These are phyloP conservation scores for Zymoseptoria tritici DNA, from an alignment of 2,329 filamentous ascomycete species.

Conservation along the genomic window DNA sequence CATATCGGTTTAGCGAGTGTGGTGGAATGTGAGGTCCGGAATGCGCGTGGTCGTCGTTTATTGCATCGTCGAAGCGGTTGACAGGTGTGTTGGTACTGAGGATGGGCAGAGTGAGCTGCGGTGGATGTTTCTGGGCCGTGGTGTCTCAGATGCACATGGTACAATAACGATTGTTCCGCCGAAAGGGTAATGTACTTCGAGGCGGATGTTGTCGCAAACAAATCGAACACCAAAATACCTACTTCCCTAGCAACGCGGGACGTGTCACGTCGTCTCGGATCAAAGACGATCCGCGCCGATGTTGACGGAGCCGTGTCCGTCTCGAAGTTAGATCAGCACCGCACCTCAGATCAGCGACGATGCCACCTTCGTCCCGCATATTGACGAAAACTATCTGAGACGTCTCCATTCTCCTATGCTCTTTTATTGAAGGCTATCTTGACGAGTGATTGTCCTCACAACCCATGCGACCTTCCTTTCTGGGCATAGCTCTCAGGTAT, in stretches of 20 bases:
- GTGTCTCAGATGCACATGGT: not conserved
- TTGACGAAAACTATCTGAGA: not conserved
- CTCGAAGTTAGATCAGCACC: not conserved
- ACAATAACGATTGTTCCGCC: not conserved
- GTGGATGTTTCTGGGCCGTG: not conserved
- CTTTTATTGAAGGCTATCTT: not conserved
- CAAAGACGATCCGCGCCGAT: not conserved
- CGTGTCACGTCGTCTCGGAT: not conserved
- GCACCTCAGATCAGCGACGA: not conserved
- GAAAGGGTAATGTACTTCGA: not conserved
- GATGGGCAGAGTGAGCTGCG: not conserved
- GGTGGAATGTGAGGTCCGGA: not conserved
- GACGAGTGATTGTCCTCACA: not conserved
- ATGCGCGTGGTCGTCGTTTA: not conserved
- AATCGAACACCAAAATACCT: no score
- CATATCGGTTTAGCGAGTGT: conserved; percentile 9
- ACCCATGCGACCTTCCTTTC: not conserved
- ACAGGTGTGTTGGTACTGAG: not conserved
- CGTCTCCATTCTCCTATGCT: not conserved
- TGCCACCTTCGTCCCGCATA: not conserved
- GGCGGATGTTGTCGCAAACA: no score
- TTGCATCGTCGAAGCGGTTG: not conserved
- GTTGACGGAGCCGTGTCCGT: not conserved
- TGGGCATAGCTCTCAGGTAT: not conserved
- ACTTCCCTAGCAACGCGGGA: not conserved